Conservation (phyloP, 2,329 filamentous ascomycete species). For the Colletotrichum camelliae region DNA sequence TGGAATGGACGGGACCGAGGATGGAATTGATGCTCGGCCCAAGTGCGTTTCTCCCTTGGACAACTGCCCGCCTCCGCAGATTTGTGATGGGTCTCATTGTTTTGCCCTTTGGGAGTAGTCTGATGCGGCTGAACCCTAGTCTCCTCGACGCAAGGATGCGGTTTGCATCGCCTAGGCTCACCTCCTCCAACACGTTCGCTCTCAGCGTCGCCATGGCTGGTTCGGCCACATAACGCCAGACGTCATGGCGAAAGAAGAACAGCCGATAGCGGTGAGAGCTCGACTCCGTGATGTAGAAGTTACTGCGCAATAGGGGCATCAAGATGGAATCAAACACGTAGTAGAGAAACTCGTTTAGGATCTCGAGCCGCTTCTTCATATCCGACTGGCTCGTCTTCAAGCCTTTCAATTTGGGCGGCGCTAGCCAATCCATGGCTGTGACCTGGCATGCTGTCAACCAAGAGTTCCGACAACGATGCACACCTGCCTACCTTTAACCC, state of each 20-base stretch:
- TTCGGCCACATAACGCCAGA: constrained; percentile 81
- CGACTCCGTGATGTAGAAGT: constrained; percentile 96
- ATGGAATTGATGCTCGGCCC: constrained; percentile 50
- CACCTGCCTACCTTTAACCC: constrained; percentile 68
- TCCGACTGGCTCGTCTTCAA: constrained; percentile 74
- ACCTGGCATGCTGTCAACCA: constrained; percentile 53
- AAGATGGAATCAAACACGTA: constrained; percentile 92
- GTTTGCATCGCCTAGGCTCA: constrained; percentile 63
- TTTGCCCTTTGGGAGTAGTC: constrained; percentile 80
- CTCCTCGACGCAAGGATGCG: constrained; percentile 64
- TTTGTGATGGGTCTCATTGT: constrained; percentile 89
- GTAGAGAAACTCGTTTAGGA: constrained; percentile 87
- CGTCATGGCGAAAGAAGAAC: constrained; percentile 94
- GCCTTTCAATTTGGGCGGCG: constrained; percentile 50
- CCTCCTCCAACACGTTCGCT: constrained; percentile 77
- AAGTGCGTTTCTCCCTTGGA: constrained; percentile 61
- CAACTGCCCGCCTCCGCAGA: constrained; percentile 68
- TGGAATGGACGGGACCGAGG: constrained; percentile 75
- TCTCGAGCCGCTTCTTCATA: constrained; percentile 74
- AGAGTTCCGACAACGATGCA: background rate
- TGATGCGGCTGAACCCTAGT: constrained; percentile 79
- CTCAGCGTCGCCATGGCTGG: constrained; percentile 74
- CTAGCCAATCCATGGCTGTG: constrained; percentile 75
- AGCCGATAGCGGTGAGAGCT: constrained; percentile 78
- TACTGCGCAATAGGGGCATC: constrained; percentile 83